Evolutionary conservation across 805 yeast species (phyloP).

Genomic region (Clavispora asparagi): DNA sequence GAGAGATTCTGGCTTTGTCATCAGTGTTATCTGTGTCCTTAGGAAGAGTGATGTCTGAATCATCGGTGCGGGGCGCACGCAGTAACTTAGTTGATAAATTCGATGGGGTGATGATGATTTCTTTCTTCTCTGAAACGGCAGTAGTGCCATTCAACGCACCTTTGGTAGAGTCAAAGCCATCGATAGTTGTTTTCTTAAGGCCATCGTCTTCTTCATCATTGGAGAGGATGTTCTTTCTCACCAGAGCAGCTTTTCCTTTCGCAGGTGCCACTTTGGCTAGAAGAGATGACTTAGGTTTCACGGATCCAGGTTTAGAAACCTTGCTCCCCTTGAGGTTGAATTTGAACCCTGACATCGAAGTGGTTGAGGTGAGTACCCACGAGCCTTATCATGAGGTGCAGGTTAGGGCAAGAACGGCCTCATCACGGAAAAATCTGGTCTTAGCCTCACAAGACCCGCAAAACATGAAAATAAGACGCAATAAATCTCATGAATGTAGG

Average conservation of each 20-base stretch:
- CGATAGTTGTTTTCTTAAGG: conserved; percentile 6
- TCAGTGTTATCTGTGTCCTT: not conserved
- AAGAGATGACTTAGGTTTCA: not conserved
- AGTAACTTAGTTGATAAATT: not conserved
- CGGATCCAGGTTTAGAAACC: not conserved
- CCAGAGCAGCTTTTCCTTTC: not conserved
- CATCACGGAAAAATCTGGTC: no score
- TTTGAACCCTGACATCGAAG: conserved; percentile 11
- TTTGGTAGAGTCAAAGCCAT: conserved; percentile 9
- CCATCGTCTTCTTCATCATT: conserved; percentile 1
- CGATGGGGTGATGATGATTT: conserved; percentile 7
- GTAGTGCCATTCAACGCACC: conserved; percentile 13
- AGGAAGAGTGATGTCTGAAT: not conserved
- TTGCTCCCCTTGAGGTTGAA: conserved; percentile 10
- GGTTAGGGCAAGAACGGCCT: not conserved
- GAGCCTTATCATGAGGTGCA: not conserved
- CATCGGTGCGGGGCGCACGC: not conserved
- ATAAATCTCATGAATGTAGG: no score
- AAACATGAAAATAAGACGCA: no score
- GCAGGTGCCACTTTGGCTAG: not conserved
- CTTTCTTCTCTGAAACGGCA: conserved; percentile 5
- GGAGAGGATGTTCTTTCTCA: conserved; percentile 4
- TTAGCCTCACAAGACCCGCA: no score
- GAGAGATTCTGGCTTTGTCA: not conserved
- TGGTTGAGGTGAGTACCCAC: not conserved